Evolutionary conservation across 306 rosid genomes (phyloP), one percentile per base, ranked within the genome.

Genomic region (Rosa rugosa): DNA sequence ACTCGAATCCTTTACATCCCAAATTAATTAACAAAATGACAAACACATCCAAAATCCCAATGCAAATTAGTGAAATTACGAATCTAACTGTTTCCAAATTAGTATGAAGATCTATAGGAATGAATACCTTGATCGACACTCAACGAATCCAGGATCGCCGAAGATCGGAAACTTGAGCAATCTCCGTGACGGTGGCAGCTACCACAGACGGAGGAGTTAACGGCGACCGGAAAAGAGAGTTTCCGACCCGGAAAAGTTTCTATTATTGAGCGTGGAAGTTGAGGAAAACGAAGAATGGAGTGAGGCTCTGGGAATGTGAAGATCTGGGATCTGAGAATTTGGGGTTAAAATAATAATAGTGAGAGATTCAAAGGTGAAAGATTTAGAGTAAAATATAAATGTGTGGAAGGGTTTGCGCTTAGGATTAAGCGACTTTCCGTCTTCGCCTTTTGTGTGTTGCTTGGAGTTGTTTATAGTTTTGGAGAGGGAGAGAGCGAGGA

Each of bases 251-350:
- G 51, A 34, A 6, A 6, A 42, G 79, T 31, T 45, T 63, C 4
- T 18, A 8, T 44, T 44, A 17, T 44, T 8, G 36, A 31, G 36
- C 36, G 36, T 38, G 6, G 17, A 20, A 53, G 13, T 18, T 16
- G 60, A 62, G 16, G 14, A 22, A 69, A 69, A 44, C 3, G 69
- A 74, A 22, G 23, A 75, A 73, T 5, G 53, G 68, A 62, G 77
- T n/a, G 41, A 40, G 72, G 4, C 59, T 23, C 47, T 38, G 44
- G 40, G 11, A 36, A 53, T 65, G 67, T 36, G 78, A 63, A 63
- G 81, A 81, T 81, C 81, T 63, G 66, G 73, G 76, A 60, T 75
- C 13, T 14, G 59, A 64, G 45, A 9, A 64, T 4, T 17, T 18
- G 44, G 46, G n/a, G 38, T 70, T 69, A 31, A 31, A 31, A 42